These are phyloP conservation scores for Colletotrichum godetiae DNA, from an alignment of 2,329 filamentous ascomycete species.

Conservation along the genomic window DNA sequence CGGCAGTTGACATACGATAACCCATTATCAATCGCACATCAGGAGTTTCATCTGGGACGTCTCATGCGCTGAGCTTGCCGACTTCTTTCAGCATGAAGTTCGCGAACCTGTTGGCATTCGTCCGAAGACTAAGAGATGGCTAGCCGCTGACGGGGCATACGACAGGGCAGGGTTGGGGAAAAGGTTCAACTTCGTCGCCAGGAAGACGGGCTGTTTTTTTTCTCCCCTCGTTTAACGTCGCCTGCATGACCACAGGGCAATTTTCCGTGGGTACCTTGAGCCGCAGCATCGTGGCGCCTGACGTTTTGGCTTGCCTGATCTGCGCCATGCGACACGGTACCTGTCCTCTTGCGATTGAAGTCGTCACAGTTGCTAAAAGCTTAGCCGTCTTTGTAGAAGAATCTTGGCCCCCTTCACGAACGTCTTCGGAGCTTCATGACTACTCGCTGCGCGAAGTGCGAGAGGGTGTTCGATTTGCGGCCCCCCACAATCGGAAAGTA, in stretches of 20 bases:
- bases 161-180: neutral
- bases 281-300: neutral
- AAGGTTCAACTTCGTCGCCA: neutral
- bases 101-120: conserved; percentile 21
- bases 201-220: neutral
- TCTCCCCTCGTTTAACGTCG: neutral
- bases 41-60: conserved; percentile 24
- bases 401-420: neutral
- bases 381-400: neutral
- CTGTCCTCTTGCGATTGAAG: neutral
- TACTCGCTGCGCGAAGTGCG: neutral
- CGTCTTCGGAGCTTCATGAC: neutral
- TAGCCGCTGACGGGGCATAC: neutral
- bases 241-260: conserved; percentile 3
- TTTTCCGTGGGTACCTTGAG: neutral
- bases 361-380: conserved; percentile 1
- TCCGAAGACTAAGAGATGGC: conserved; percentile 2
- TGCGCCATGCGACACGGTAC: conserved; percentile 20
- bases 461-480: neutral
- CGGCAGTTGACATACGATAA: conserved; percentile 19
- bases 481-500: conserved; percentile 2
- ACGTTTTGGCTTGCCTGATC: conserved; percentile 30
- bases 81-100: neutral
- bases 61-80: conserved; percentile 1
- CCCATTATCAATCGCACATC: conserved; percentile 19